Evolutionary conservation across 129 eudicot genomes (phyloP), one percentile per base, ranked within the genome.

Genomic region (Helianthus annuus): DNA sequence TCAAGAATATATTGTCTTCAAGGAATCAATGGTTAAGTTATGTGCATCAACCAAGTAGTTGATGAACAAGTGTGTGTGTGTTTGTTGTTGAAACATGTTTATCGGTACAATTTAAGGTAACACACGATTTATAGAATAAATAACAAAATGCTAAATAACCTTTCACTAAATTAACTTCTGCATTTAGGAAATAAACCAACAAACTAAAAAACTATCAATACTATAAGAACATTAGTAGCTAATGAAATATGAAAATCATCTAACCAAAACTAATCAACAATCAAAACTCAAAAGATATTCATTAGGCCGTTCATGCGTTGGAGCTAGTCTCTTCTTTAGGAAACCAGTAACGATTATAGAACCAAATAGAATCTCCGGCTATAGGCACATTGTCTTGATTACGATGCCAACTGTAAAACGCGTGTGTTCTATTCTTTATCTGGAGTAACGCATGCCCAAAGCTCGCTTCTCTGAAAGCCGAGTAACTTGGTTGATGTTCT

Each of bases 391-490:
- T 61, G 66, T 91, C 92, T 49, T 91, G 97, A 59, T 91, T 91
- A 12, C 95, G 86, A 32, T 85, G 89, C 97, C 97, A 91, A n/a
- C 72, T 85, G 68, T 79, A 91, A 52, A 76, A 74, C 3, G 92
- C 97, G 2, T 91, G 97, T 10, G 92, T 88, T 22, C 87, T 68
- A 58, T 91, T 91, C 85, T 91, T 85, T 15, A 88, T 79, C 67
- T 88, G 95, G 19, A 91, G 85, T 13, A 84, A 60, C 2, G 86
- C 92, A 51, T 91, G 97, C 9, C 97, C 95, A 67, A 79, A 91
- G 75, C 97, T 91, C 2, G 97, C 89, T 73, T 91, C 97, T 4
- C 90, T 76, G 53, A 63, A 91, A 4, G 91, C 95, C 48, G 97
- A 88, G 81, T 91, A 88, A 46, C 63, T 45, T 1, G 97, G 97